Evolutionary conservation across 2,329 filamentous ascomycete genomes (phyloP), one percentile per base, ranked within the genome.

Genomic region (Rugonectria rugulosa): DNA sequence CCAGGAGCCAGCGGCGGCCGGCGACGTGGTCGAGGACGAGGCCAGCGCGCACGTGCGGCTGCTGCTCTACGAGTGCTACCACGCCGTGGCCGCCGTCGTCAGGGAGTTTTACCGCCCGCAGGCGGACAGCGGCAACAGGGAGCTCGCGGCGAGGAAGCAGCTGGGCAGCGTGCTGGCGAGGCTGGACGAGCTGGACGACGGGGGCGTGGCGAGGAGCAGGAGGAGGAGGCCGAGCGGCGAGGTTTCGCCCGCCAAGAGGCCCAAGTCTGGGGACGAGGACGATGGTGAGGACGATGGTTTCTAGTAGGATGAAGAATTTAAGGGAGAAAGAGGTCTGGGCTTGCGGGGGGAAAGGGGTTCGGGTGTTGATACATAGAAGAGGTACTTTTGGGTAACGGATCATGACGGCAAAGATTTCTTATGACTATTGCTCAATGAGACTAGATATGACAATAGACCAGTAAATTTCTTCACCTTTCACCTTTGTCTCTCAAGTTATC

Each of bases 31-130:
- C 38, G 77, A 82, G 38, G 78, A 79, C 55, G 64, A 66, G 17
- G 70, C 73, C n/a, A 76, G 77, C 53, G 76, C 75, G 0, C 63
- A 72, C n/a, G 69, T 77, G 3, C 77, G 84, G 10, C 63, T 84
- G 6, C 68, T 87, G 2, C 68, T 88, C 3, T 88, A 87, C 69
- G 77, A 81, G 58, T 83, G 81, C 63, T 87, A 85, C 65, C 82
- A 86, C 59, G 78, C 82, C 4, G 73, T 81, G 1, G 76, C 79
- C 5, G 70, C 73, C 32, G 77, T 87, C 5, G 83, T 85, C 3
- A 74, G 70, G 26, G 81, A 84, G 57, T 84, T 84, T 63, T 86
- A 84, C 64, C 76, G 82, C 2, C 81, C 81, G 2, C 72, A 73
- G 4, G 68, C 65, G 3, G 77, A 81, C 48, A 82, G 80, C 56